Evolutionary conservation across 257 asterid species (phyloP).

Genomic region (Fraxinus cuspidata): DNA sequence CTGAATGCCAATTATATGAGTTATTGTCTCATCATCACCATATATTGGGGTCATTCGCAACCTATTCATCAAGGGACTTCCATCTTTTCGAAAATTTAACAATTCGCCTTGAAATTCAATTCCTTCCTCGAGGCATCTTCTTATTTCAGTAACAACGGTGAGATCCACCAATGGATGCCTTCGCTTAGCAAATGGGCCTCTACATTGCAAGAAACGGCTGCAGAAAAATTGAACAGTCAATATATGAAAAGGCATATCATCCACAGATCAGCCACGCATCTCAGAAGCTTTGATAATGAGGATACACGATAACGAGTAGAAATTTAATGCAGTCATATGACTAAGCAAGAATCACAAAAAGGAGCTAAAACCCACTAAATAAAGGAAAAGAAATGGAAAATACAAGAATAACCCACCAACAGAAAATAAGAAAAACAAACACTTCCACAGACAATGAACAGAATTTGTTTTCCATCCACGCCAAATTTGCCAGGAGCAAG

Average conservation of each 20-base stretch:
- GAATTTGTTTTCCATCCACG: not conserved
- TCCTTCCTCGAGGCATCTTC: slow-evolving; percentile 53
- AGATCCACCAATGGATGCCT: slow-evolving; percentile 60
- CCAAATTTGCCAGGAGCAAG: not conserved
- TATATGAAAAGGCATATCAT: not conserved
- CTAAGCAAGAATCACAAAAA: not conserved
- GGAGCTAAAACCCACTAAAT: not conserved
- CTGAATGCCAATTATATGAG: not conserved
- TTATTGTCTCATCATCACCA: slow-evolving; percentile 42
- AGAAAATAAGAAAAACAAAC: no score
- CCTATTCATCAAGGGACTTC: slow-evolving; percentile 55
- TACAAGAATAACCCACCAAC: not conserved
- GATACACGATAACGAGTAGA: not conserved
- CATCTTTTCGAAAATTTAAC: slow-evolving; percentile 54
- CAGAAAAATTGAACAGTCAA: slow-evolving; percentile 24
- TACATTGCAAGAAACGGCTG: slow-evolving; percentile 67
- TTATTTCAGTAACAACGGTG: slow-evolving; percentile 47
- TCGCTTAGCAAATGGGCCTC: slow-evolving; percentile 60
- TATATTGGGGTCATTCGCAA: slow-evolving; percentile 54
- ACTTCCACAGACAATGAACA: not conserved
- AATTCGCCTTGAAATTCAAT: slow-evolving; percentile 57
- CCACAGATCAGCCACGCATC: not conserved
- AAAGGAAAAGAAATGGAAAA: not conserved
- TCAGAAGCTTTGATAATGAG: not conserved
- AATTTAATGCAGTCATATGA: not conserved